These are phyloP conservation scores for Ophiostoma triangulosporum DNA, from an alignment of 2,329 filamentous ascomycete genomes.

Conservation along the genomic window DNA sequence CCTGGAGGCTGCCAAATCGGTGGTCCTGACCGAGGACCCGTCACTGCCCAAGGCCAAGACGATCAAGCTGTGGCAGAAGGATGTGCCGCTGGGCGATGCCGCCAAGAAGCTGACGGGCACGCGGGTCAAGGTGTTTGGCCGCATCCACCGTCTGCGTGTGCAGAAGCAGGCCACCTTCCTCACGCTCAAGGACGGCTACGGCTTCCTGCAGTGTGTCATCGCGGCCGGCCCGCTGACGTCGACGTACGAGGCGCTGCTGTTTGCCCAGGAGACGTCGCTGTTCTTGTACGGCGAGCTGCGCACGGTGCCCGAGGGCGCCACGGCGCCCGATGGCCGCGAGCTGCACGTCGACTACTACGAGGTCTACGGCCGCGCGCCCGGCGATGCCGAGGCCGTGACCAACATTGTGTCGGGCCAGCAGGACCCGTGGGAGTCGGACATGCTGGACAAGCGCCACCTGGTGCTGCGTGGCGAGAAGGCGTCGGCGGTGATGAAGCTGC, in stretches of 20 bases:
- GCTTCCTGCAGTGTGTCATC: slow-evolving; percentile 73
- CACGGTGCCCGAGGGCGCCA: slow-evolving; percentile 62
- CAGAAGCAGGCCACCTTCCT: slow-evolving; percentile 83
- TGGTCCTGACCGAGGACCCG: slow-evolving; percentile 57
- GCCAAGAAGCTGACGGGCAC: slow-evolving; percentile 49
- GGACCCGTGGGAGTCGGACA: slow-evolving; percentile 37
- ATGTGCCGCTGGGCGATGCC: slow-evolving; percentile 28
- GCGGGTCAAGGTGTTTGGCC: slow-evolving; percentile 65
- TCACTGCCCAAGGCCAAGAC: slow-evolving; percentile 60
- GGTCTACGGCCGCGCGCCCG: slow-evolving; percentile 55
- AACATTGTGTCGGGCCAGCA: slow-evolving; percentile 54
- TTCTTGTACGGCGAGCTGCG: slow-evolving; percentile 73
- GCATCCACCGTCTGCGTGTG: slow-evolving; percentile 66
- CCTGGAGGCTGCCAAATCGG: slow-evolving; percentile 72
- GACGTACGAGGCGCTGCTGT: slow-evolving; percentile 79
- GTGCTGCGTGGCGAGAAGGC: slow-evolving; percentile 73
- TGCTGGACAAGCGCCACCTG: slow-evolving; percentile 61
- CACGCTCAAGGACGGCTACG: slow-evolving; percentile 74
- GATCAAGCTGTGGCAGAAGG: slow-evolving; percentile 47
- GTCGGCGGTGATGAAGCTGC: slow-evolving; percentile 77
- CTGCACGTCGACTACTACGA: slow-evolving; percentile 82
- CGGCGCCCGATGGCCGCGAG: slow-evolving; percentile 74
- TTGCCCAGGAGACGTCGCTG: slow-evolving; percentile 79
- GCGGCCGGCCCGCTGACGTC: slow-evolving; percentile 65
- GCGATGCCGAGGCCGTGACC: slow-evolving; percentile 83